Evolutionary conservation across 345 rosid genomes (phyloP), one percentile per base, ranked within the genome.

Genomic region (Bruguiera sexangula): DNA sequence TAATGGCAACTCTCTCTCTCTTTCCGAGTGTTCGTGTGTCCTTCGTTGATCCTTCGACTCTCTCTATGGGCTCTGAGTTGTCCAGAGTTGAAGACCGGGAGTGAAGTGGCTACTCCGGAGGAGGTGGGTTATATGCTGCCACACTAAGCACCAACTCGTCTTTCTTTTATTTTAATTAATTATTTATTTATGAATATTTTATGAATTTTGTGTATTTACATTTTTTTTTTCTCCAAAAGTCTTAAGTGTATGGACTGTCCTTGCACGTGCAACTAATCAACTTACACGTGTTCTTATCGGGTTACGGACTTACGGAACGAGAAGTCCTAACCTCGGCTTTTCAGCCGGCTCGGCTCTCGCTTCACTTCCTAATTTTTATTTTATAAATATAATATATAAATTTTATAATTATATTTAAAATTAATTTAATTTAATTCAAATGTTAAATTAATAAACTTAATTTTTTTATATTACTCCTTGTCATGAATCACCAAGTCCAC

Each of bases 241-340:
- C 73, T 62, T 67, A 72, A 69, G 79, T 60, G 89, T 63, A 29
- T 75, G 32, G 79, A 76, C 81, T 68, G 80, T 68, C 50, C 63
- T 78, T 78, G 83, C 90, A 89, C 89, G 89, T 88, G 89, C 78
- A 82, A 82, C 63, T 69, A 43, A 43, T 43, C 18, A 43, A 43
- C 50, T 13, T 43, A 57, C 71, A 76, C 75, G 77, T 78, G 86
- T 76, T 71, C 54, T 74, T 78, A 54, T 75, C 76, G 78, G 76
- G 74, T 75, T 63, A 69, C 56, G 50, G 50, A 13, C 18, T 3
- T 43, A 15, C 18, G 16, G 50, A 3, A 43, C 50, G 85, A 68
- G 72, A 62, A 75, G 83, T 91, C 83, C 69, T 36, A 82, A 77
- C 75, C 71, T 78, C 88, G 90, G 83, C 92, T 87, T 72, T 63